Conservation (phyloP, 345 rosid genomes). For the Angophora floribunda region DNA sequence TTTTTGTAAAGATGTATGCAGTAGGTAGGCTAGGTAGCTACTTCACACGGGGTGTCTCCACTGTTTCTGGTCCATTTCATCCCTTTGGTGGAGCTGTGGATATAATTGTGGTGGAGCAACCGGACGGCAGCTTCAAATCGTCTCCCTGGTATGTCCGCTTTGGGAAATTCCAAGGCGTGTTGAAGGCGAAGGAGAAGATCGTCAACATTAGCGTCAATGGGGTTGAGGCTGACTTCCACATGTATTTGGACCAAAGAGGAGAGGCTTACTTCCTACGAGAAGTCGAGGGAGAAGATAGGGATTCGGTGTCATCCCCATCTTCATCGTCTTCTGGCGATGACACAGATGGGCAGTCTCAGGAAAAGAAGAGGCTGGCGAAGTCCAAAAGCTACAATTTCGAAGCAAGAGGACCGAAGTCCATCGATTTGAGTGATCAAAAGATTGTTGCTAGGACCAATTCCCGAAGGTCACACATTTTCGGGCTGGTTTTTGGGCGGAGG, state of each 20-base stretch:
- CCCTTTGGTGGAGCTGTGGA: slow-evolving; percentile 99
- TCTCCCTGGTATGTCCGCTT: slow-evolving; percentile 98
- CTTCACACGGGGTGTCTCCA: slow-evolving; percentile 72
- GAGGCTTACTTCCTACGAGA: slow-evolving; percentile 87
- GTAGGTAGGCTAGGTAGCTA: slow-evolving; percentile 86
- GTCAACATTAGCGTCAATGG: slow-evolving; percentile 66
- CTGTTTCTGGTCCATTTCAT: slow-evolving; percentile 82
- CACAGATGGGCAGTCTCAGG: slow-evolving; percentile 16
- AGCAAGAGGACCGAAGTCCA: slow-evolving; percentile 6
- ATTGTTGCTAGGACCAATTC: slow-evolving; percentile 32
- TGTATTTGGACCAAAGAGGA: slow-evolving; percentile 84
- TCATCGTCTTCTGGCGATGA: slow-evolving; percentile 57
- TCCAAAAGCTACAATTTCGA: slow-evolving; percentile 42
- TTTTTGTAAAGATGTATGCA: slow-evolving; percentile 45
- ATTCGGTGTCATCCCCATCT: slow-evolving; percentile 27
- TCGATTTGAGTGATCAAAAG: slow-evolving; percentile 22
- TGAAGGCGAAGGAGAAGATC: slow-evolving; percentile 57
- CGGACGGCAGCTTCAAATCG: slow-evolving; percentile 87
- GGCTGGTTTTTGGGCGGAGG: slow-evolving; percentile 60
- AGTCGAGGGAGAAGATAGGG: slow-evolving; percentile 39
- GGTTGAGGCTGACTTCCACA: slow-evolving; percentile 52
- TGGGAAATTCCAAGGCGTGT: slow-evolving; percentile 96
- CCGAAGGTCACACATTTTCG: slow-evolving; percentile 41
- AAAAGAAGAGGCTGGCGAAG: slow-evolving; percentile 24
- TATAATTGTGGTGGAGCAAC: slow-evolving; percentile 88